These are phyloP conservation scores for Bruguiera hainesii DNA, from an alignment of 441 rosid species.

Conservation along the genomic window DNA sequence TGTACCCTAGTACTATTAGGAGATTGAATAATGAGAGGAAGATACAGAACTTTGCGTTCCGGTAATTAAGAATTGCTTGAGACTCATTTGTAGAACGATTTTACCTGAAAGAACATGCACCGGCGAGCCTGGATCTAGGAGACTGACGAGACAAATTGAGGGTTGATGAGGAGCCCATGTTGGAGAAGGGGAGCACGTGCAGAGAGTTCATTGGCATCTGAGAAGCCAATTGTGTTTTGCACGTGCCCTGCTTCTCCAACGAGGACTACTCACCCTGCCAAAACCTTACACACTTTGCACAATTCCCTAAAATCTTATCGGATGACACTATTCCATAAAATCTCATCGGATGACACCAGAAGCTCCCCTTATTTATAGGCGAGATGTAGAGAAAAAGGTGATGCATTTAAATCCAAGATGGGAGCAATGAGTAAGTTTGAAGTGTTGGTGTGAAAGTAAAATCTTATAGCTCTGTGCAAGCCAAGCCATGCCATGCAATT, in stretches of 20 bases:
- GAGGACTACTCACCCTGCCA: constrained; percentile 47
- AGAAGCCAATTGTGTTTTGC: constrained; percentile 37
- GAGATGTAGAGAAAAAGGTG: background rate
- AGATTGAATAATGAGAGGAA: too few relatives aligned
- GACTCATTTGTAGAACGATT: background rate
- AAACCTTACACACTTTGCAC: background rate
- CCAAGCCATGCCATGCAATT: constrained; percentile 50
- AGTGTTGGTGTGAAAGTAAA: constrained; percentile 11
- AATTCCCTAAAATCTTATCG: too few relatives aligned
- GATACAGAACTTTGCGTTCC: too few relatives aligned
- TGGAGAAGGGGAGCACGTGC: constrained; percentile 97
- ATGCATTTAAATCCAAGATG: background rate
- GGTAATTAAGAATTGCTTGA: too few relatives aligned
- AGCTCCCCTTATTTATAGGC: background rate
- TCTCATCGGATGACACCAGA: too few relatives aligned
- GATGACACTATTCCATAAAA: too few relatives aligned
- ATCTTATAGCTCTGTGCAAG: constrained; percentile 7
- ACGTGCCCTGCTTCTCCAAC: constrained; percentile 99
- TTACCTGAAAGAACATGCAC: constrained; percentile 3
- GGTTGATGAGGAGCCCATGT: constrained; percentile 52
- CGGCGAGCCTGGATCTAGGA: background rate
- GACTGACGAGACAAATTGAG: background rate
- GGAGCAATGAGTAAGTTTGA: constrained; percentile 22
- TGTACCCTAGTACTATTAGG: too few relatives aligned
- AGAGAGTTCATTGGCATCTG: constrained; percentile 15